Percentiles rank a stretch among this genome's conserved stretches.
Conservation (phyloP, 2,329 filamentous ascomycete species). For the Pseudogymnoascus sp. region DNA sequence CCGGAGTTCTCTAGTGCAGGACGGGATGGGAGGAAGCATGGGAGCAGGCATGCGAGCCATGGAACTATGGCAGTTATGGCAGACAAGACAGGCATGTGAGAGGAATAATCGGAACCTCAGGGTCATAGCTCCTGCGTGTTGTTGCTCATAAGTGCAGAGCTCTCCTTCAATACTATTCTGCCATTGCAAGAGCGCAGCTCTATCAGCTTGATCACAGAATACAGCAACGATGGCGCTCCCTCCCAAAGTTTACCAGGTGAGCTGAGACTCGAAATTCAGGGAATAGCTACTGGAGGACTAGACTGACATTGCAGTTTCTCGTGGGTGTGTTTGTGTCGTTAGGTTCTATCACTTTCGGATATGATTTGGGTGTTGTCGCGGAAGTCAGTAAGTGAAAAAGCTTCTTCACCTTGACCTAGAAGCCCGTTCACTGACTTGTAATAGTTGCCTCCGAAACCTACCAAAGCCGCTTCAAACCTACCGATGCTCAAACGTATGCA, state of each 20-base stretch:
- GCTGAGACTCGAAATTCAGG: not conserved
- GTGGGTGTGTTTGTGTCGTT: conserved; percentile 50
- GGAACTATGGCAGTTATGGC: not conserved
- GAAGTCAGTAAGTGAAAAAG: conserved; percentile 32
- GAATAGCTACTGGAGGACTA: not conserved
- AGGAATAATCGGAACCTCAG: not conserved
- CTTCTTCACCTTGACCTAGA: not conserved
- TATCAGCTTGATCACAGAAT: not conserved
- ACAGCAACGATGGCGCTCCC: conserved; percentile 37
- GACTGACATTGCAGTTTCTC: conserved; percentile 38
- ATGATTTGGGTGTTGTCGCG: conserved; percentile 50
- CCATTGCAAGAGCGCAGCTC: not conserved
- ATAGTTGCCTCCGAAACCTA: conserved; percentile 43
- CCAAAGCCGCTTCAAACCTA: conserved; percentile 32
- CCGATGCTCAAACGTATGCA: conserved; percentile 15
- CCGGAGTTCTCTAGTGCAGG: not conserved
- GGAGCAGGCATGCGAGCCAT: not conserved
- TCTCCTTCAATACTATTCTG: not conserved
- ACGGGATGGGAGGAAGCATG: not conserved
- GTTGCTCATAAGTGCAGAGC: not conserved
- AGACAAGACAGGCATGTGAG: not conserved
- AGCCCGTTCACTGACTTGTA: not conserved
- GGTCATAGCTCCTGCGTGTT: not conserved
- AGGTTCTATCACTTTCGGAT: conserved; percentile 49
- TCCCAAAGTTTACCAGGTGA: conserved; percentile 37